Conservation (phyloP, 805 yeast species). For the Saccharomycopsis oosterbeekiorum region DNA sequence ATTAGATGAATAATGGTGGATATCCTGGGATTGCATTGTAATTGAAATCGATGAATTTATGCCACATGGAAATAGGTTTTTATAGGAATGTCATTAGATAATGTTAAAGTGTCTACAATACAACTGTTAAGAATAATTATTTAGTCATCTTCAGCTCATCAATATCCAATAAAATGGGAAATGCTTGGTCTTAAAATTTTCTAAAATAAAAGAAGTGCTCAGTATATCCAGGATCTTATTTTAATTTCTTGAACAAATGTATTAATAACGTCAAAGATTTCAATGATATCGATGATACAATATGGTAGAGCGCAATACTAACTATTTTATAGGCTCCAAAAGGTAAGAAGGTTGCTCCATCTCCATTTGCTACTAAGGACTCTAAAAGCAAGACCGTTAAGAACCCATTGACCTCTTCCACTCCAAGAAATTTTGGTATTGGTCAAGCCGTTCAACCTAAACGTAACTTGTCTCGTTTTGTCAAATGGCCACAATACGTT, state of each 20-base stretch:
- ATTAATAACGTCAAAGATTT: neutral
- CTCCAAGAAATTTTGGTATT: conserved; percentile 91
- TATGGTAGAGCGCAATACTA: neutral
- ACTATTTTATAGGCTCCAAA: conserved; percentile 39
- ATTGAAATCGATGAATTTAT: too few species aligned
- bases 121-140: too few species aligned
- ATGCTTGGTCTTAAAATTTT: too few species aligned
- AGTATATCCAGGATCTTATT: neutral
- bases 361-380: conserved; percentile 80
- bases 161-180: too few species aligned
- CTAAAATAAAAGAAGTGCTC: neutral
- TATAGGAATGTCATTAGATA: too few species aligned
- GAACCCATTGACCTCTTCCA: conserved; percentile 84
- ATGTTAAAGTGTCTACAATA: too few species aligned
- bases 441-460: conserved; percentile 94
- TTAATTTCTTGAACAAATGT: neutral
- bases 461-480: conserved; percentile 93
- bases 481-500: conserved; percentile 98
- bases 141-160: too few species aligned
- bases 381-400: conserved; percentile 45
- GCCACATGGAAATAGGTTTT: too few species aligned
- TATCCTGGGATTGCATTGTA: too few species aligned
- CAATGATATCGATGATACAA: neutral
- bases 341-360: conserved; percentile 80
- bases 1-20: neutral